These are phyloP conservation scores for Ceratocystis colombiana DNA, from an alignment of 2,329 filamentous ascomycete species.

Conservation along the genomic window DNA sequence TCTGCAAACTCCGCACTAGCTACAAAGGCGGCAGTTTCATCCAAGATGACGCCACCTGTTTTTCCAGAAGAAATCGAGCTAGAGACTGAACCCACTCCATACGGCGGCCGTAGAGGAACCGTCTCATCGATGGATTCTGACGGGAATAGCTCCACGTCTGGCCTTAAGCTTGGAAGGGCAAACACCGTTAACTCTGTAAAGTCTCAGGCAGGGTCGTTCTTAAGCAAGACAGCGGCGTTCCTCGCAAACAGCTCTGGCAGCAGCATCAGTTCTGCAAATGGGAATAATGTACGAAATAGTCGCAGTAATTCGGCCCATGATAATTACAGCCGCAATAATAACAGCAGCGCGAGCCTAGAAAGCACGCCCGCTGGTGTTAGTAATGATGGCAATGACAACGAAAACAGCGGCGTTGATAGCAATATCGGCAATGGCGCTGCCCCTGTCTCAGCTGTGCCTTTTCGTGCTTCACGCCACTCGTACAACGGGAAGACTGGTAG, in stretches of 20 bases:
- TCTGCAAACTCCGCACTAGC: background rate
- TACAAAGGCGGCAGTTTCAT: background rate
- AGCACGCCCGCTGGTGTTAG: background rate
- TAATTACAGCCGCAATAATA: conserved; percentile 8
- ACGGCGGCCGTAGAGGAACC: conserved; percentile 24
- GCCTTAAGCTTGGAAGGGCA: conserved; percentile 16
- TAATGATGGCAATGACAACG: background rate
- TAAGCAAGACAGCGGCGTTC: conserved; percentile 20
- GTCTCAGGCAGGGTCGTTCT: conserved; percentile 23
- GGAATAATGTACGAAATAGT: conserved; percentile 7
- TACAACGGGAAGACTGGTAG: conserved; percentile 7
- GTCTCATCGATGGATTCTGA: conserved; percentile 25
- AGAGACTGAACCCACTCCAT: conserved; percentile 23
- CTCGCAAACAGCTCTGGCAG: conserved; percentile 13
- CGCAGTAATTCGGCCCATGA: conserved; percentile 2
- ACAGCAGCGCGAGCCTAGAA: conserved; percentile 27
- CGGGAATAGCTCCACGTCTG: background rate
- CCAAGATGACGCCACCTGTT: conserved; percentile 22
- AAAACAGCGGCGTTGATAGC: background rate
- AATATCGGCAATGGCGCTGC: background rate
- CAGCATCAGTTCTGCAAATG: conserved; percentile 7
- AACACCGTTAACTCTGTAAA: conserved; percentile 20
- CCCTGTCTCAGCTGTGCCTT: background rate
- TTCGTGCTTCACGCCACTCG: conserved; percentile 11
- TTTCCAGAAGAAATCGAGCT: conserved; percentile 23